These are phyloP conservation scores for Circinella umbellata DNA, from an alignment of 371 early-diverging fungal species.

Conservation along the genomic window DNA sequence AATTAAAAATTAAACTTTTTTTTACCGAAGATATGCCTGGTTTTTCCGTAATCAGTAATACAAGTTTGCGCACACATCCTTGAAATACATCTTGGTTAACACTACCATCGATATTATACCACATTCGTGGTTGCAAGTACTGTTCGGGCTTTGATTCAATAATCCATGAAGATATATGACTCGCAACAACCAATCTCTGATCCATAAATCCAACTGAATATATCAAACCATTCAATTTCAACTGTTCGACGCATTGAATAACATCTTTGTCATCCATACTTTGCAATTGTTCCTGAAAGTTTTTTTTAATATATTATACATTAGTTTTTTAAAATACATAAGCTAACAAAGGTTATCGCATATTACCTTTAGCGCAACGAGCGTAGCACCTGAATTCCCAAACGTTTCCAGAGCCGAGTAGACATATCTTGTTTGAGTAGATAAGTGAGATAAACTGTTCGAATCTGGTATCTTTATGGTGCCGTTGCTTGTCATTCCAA, in stretches of 20 bases:
- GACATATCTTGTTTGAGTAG: not conserved
- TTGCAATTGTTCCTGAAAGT: not conserved
- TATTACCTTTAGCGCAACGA: constrained; percentile 5
- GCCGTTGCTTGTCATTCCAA: too few species aligned
- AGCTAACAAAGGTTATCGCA: too few species aligned
- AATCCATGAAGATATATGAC: constrained; percentile 1
- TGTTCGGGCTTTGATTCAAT: not conserved
- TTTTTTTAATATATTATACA: not conserved
- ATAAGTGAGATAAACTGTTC: not conserved
- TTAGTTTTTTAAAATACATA: not conserved
- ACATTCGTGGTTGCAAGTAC: constrained; percentile 16
- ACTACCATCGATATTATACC: constrained; percentile 13
- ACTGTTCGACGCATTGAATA: not conserved
- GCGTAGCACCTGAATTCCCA: not conserved
- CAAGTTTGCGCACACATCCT: constrained; percentile 11
- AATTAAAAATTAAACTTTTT: too few species aligned
- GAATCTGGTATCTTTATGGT: not conserved
- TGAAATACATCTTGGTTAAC: constrained; percentile 6
- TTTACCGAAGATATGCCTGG: constrained; percentile 18
- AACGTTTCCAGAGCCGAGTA: not conserved
- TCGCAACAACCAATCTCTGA: not conserved
- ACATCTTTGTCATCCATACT: not conserved
- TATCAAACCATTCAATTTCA: not conserved
- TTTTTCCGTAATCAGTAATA: constrained; percentile 4
- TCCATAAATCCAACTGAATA: constrained; percentile 3